Evolutionary conservation across 1,139 yeast species (phyloP), one percentile per base, ranked within the genome.

Genomic region (Suhomyces bokatorum): DNA sequence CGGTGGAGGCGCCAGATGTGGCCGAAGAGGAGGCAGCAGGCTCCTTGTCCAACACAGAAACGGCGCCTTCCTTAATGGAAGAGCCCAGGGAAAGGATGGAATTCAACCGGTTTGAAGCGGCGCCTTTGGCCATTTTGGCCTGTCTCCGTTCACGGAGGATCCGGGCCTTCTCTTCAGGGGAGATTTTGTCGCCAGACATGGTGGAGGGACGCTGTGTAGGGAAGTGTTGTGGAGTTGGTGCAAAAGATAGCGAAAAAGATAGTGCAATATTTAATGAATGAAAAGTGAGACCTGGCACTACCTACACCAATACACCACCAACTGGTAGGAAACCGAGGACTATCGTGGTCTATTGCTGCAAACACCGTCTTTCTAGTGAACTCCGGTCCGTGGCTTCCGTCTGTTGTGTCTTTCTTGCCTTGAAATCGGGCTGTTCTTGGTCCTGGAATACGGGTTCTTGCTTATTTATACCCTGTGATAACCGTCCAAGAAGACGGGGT

Each of bases 131-230:
- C 73, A 85, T 76, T 61, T 83, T 85, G 52, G 87, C 85, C 41
- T 81, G 85, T 54, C 91, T 73, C 58, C 89, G 75, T 58, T 85
- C 90, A 49, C 90, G 74, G 32, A 85, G 65, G 26, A 82, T 56
- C 46, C 73, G 69, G 55, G 83, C 78, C 65, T 80, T 83, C 56
- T 85, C 91, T 36, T 81, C 85, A 5, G 83, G 85, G 10, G 38
- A 42, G n/a, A 48, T 16, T 10, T 40, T 32, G 11, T 31, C 30
- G 33, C 28, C 39, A 13, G 44, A 34, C 41, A 37, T 44, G 32
- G 13, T 17, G n/a, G 13, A 4, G 30, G 29, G 11, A 32, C n/a
- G 34, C 6, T 16, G 34, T 15, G 3, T 32, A 7, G 6, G 30
- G 7, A 13, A 13, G 13, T 12, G 6, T 4, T 12, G 27, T n/a